Base-by-base conservation (phyloP, 2,329 filamentous ascomycete species). In the Ascochyta koolunga region DNA sequence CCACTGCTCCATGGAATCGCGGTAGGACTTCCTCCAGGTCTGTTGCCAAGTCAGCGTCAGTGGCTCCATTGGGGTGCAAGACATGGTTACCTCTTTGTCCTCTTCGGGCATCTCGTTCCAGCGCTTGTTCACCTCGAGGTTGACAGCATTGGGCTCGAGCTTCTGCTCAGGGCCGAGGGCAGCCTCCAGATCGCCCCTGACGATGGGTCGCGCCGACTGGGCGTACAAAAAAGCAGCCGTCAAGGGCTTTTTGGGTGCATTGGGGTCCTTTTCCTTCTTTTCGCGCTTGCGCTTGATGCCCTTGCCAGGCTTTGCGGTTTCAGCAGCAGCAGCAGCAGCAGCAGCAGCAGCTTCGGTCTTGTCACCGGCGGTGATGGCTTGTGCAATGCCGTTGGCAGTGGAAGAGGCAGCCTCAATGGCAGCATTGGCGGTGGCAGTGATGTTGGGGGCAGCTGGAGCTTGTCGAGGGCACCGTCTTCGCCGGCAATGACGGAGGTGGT, bases 191-290 rank as follows among this genome's bases (percentile, higher is more conserved):
- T 96, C 91, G 29, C 81, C 82, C 52, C 90, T 88, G 65, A 98
- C 95, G 72, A 90, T 88, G 45, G 87, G 84, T 43, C 95, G 89
- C 61, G 91, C 91, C 61, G 89, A 88, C 75, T 96, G 89, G 82
- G 96, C 91, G 80, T 92, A 98, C 57, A 97, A 81, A 81, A 98
- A 96, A 81, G 96, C 97, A 2, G 93, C 92, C 5, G 93, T 98
- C 70, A 97, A 77, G 8, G 93, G 93, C 44, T 93, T 87, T 85
- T 97, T 98, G 56, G 93, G 93, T 6, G 93, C 93, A 75, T 96
- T 96, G 64, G 93, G 93, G 74, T 98, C 93, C 62, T 74, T 78
- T 41, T 76, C 73, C 70, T 80, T 81, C 82, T 93, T 93, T 83
- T 95, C 93, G 76, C 90, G 88, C 83, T 95, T 92, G 83, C 92